A percentile compares a stretch with the other conserved stretches of the same genome.
phyloP scores from a whole-genome alignment of 2,329 filamentous ascomycete genomes.

The Chaetomium sp. region DNA sequence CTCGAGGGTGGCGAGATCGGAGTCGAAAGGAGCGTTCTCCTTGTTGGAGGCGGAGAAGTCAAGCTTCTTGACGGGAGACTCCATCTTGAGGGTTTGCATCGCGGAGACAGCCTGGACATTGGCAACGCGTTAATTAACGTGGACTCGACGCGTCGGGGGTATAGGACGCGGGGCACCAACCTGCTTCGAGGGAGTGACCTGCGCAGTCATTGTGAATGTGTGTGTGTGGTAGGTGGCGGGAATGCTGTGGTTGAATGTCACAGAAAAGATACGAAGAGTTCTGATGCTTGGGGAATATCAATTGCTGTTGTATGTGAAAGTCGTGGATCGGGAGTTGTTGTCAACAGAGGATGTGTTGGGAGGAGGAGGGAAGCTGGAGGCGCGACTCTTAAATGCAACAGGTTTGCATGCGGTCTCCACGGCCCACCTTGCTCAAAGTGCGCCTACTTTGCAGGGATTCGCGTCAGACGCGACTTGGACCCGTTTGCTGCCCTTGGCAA shows the following conservation, averaged over 20 bases:
- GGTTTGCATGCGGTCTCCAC: constrained; percentile 17
- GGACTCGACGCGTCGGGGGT: constrained; percentile 22
- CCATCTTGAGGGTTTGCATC: constrained; percentile 86
- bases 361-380: constrained; percentile 8
- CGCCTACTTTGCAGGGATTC: constrained; percentile 17
- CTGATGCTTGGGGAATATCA: background rate
- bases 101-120: constrained; percentile 68
- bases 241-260: background rate
- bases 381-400: constrained; percentile 24
- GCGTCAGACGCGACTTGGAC: constrained; percentile 20
- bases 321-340: constrained; percentile 9
- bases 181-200: constrained; percentile 59
- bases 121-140: background rate
- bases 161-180: constrained; percentile 33
- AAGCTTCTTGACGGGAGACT: constrained; percentile 86
- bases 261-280: background rate
- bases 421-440: constrained; percentile 15
- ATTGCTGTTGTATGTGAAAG: constrained; percentile 6
- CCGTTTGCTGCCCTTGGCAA: background rate
- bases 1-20: constrained; percentile 45
- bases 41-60: constrained; percentile 69
- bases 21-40: constrained; percentile 63
- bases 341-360: constrained; percentile 18
- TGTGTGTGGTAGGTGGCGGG: too few species aligned
- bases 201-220: constrained; percentile 59